Evolutionary conservation across 1,284 basidiomycete species (phyloP).

Genomic region (Trichosporon ovoides): DNA sequence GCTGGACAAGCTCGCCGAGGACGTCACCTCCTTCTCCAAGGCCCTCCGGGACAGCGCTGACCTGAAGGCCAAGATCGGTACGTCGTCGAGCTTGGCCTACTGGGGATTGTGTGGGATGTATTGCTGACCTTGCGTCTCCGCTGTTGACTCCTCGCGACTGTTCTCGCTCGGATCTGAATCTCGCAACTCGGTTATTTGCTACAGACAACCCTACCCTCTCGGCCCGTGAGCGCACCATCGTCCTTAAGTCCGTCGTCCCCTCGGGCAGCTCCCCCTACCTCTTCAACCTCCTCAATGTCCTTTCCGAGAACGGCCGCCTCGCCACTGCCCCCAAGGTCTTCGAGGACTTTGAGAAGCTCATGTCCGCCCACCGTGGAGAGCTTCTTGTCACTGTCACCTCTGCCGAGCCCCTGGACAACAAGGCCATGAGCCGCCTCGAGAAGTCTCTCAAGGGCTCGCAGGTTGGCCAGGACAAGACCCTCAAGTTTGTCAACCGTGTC

Average conservation of each 20-base stretch:
- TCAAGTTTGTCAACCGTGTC: constrained; percentile 88
- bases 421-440: constrained; percentile 73
- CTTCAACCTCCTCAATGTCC: constrained; percentile 83
- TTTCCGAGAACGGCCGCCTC: constrained; percentile 91
- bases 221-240: constrained; percentile 64
- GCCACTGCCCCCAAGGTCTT: constrained; percentile 79
- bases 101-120: not conserved
- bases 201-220: constrained; percentile 80
- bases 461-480: constrained; percentile 74
- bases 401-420: constrained; percentile 66
- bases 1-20: constrained; percentile 66
- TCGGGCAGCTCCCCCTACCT: constrained; percentile 71
- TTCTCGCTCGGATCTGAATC: not conserved
- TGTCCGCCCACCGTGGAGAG: constrained; percentile 87
- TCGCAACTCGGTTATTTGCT: not conserved
- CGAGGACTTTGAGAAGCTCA: constrained; percentile 84
- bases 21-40: constrained; percentile 66
- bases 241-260: constrained; percentile 63
- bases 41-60: not conserved
- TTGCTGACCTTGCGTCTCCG: not conserved
- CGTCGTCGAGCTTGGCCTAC: constrained; percentile 12
- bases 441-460: constrained; percentile 75
- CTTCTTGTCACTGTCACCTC: constrained; percentile 89
- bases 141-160: not conserved
- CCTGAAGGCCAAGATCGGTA: constrained; percentile 57